Evolutionary conservation across 2,329 filamentous ascomycete species (phyloP).

Genomic region (Coleophoma eucalyptorum): DNA sequence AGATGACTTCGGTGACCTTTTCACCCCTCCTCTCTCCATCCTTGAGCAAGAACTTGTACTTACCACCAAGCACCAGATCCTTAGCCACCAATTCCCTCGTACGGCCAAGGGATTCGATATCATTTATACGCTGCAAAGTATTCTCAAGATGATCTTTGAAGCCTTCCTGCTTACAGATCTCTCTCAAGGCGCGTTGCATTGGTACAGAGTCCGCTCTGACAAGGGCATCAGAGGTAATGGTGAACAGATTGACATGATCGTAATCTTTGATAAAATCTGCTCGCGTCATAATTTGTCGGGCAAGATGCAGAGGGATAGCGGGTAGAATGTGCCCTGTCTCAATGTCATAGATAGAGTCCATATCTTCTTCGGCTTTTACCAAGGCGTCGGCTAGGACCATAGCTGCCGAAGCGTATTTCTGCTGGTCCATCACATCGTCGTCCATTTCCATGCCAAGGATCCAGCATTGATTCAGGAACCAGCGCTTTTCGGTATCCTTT

Average conservation of each 20-base stretch:
- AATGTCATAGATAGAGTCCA: conserved; percentile 59
- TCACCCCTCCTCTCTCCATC: conserved; percentile 18
- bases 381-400: conserved; percentile 91
- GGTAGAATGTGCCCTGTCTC: conserved; percentile 72
- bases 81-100: conserved; percentile 96
- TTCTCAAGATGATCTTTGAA: conserved; percentile 81
- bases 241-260: conserved; percentile 93
- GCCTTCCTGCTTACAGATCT: conserved; percentile 72
- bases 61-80: conserved; percentile 81
- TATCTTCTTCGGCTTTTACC: conserved; percentile 73
- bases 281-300: conserved; percentile 90
- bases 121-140: conserved; percentile 81
- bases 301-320: conserved; percentile 74
- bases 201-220: conserved; percentile 93
- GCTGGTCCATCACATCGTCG: conserved; percentile 97
- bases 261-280: conserved; percentile 92
- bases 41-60: conserved; percentile 59
- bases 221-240: conserved; percentile 80
- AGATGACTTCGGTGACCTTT: conserved; percentile 19
- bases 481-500: conserved; percentile 67
- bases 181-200: conserved; percentile 88
- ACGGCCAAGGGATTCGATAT: conserved; percentile 87
- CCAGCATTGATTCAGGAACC: conserved; percentile 78
- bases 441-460: conserved; percentile 78
- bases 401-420: conserved; percentile 90